Evolutionary conservation across 1,139 yeast genomes (phyloP).

Genomic region (Blastobotrys indianensis): DNA sequence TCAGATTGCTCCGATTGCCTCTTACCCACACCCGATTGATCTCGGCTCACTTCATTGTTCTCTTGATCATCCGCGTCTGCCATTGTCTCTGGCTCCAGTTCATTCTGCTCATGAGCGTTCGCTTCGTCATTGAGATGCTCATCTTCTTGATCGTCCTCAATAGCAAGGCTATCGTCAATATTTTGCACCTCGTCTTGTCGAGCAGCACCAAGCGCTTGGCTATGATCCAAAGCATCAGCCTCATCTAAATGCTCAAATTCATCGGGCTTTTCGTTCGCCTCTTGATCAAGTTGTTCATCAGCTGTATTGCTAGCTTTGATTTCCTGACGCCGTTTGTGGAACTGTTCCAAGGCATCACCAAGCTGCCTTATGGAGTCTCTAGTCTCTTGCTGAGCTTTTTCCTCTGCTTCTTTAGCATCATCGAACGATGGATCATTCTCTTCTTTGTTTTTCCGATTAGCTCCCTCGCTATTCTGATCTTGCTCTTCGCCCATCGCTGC

Average conservation of each 20-base stretch:
- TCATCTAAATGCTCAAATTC: constrained; percentile 92
- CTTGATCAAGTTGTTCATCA: constrained; percentile 42
- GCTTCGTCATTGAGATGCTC: constrained; percentile 48
- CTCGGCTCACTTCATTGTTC: constrained; percentile 14
- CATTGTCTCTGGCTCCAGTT: constrained; percentile 22
- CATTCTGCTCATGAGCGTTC: constrained; percentile 65
- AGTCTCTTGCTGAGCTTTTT: constrained; percentile 66
- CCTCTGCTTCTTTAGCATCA: constrained; percentile 38
- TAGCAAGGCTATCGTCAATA: constrained; percentile 79
- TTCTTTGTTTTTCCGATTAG: constrained; percentile 20
- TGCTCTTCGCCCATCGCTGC: constrained; percentile 61
- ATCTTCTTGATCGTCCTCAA: constrained; percentile 47
- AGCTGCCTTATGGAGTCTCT: constrained; percentile 76
- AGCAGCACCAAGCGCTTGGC: constrained; percentile 93
- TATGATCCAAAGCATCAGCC: constrained; percentile 53
- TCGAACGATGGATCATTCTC: constrained; percentile 15
- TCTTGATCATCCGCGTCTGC: constrained; percentile 16
- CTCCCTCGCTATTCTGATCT: constrained; percentile 26
- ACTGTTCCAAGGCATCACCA: constrained; percentile 87
- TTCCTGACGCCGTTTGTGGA: constrained; percentile 85
- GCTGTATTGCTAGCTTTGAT: constrained; percentile 45
- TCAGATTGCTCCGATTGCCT: too few relatives aligned
- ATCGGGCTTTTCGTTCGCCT: constrained; percentile 62
- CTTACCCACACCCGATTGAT: constrained; percentile 12
- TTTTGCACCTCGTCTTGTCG: constrained; percentile 71